These are phyloP conservation scores for Secale cereale DNA, from an alignment of 176 grass and related monocot genomes.

Conservation along the genomic window DNA sequence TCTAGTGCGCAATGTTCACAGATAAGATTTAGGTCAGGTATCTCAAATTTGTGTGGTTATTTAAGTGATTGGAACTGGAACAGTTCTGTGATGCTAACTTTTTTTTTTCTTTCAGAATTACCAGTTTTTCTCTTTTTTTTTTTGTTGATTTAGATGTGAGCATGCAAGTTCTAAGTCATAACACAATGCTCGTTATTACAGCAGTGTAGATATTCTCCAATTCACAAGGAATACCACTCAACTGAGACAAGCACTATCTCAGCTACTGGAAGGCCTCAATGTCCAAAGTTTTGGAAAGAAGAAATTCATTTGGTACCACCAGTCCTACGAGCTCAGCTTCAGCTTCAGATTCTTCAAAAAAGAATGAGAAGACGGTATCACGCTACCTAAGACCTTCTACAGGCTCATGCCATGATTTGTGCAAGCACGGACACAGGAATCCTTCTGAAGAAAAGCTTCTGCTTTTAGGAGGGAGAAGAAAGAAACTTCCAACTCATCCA, in stretches of 20 bases:
- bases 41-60: slow-evolving; percentile 4
- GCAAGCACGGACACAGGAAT: slow-evolving; percentile 71
- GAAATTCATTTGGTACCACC: slow-evolving; percentile 36
- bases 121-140: background rate
- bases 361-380: slow-evolving; percentile 40
- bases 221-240: slow-evolving; percentile 6
- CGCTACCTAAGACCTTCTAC: slow-evolving; percentile 68
- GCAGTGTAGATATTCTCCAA: slow-evolving; percentile 14
- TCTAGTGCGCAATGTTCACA: background rate
- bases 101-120: background rate
- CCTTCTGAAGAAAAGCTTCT: slow-evolving; percentile 34
- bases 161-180: slow-evolving; percentile 12
- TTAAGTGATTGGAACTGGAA: background rate
- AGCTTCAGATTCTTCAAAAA: slow-evolving; percentile 38
- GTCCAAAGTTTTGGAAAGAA: slow-evolving; percentile 43
- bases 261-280: slow-evolving; percentile 21
- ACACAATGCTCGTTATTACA: background rate
- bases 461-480: slow-evolving; percentile 40
- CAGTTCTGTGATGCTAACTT: background rate
- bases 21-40: background rate
- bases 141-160: slow-evolving; percentile 6
- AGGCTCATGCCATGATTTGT: slow-evolving; percentile 93
- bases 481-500: slow-evolving; percentile 40
- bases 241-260: background rate
- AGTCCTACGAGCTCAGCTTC: slow-evolving; percentile 32